A percentile compares a stretch with the other conserved stretches of the same genome.
phyloP scores from a whole-genome alignment of 2,329 filamentous ascomycete genomes.

The Diplocarpon mali region DNA sequence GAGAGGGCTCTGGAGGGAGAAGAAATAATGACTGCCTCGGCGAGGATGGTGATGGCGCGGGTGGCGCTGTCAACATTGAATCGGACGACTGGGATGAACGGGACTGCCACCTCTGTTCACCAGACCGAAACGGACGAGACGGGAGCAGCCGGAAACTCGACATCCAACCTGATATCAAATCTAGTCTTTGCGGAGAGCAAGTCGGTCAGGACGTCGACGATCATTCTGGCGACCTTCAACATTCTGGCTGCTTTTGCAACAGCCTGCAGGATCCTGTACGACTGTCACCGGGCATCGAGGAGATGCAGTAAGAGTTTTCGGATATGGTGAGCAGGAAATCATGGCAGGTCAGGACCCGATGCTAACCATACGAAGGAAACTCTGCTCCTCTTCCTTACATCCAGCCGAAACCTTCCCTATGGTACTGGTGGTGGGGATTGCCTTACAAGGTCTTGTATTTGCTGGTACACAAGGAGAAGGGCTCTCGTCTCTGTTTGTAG shows the following conservation, averaged over 20 bases:
- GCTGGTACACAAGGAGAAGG: slow-evolving; percentile 45
- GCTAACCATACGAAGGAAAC: slow-evolving; percentile 21
- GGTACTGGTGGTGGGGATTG: slow-evolving; percentile 44
- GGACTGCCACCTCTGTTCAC: slow-evolving; percentile 1
- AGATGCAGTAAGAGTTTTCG: slow-evolving; percentile 26
- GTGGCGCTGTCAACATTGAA: slow-evolving; percentile 4
- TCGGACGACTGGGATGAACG: slow-evolving; percentile 1
- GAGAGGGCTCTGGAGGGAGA: slow-evolving; percentile 10
- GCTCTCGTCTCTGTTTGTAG: slow-evolving; percentile 37
- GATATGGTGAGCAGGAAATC: slow-evolving; percentile 34
- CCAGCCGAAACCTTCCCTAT: slow-evolving; percentile 38
- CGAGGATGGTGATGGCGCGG: slow-evolving; percentile 19
- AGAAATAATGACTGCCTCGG: slow-evolving; percentile 16
- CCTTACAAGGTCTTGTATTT: slow-evolving; percentile 47
- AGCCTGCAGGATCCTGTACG: slow-evolving; percentile 44
- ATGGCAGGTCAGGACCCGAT: slow-evolving; percentile 24
- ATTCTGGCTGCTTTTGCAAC: slow-evolving; percentile 45
- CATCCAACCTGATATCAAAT: slow-evolving; percentile 19
- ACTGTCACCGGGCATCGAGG: slow-evolving; percentile 31
- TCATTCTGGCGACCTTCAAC: slow-evolving; percentile 52
- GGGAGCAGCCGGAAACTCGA: slow-evolving; percentile 9
- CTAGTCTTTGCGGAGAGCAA: slow-evolving; percentile 31
- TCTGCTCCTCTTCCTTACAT: slow-evolving; percentile 26
- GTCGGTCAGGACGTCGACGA: slow-evolving; percentile 48
- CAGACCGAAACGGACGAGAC: slow-evolving; percentile 8